Base-by-base conservation (phyloP, 2,329 filamentous ascomycete genomes). In the Trichoderma endophyticum region DNA sequence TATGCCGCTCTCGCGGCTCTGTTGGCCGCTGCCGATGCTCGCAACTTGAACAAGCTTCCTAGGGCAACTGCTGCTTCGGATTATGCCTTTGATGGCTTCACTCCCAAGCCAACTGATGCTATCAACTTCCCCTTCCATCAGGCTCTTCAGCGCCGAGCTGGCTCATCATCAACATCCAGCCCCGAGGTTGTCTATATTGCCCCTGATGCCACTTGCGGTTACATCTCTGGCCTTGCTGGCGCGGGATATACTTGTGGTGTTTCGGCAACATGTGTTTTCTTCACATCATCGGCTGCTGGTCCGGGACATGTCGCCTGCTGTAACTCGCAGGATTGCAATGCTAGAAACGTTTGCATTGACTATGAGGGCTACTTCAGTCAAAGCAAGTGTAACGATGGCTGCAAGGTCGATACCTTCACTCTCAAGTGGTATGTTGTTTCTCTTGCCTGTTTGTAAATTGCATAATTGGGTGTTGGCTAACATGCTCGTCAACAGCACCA, bases 141-240 rank as follows among this genome's bases (percentile, higher is more conserved):
- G n/a, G 79, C 81, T 21, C 75, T 83, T 14, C 77, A 74, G n/a
- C 75, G 74, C 71, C 73, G 74, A 64, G 74, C 66, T n/a, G 71
- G 9, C n/a, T 54, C 65, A 68, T 32, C 56, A 28, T 71, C 71
- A 0, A 73, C 36, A 14, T 51, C 43, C 7, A 15, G 24, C 21
- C 83, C 80, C 57, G 3, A 8, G 30, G 32, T 32, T 0, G 80
- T 84, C 32, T 79, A 86, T n/a, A 76, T 84, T 69, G 86, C 82
- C 12, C 83, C 84, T 1, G 85, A 87, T 75, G 85, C 85, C 73
- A 86, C 84, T 0, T 88, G 86, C 72, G 86, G 86, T 73, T 88
- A 81, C 75, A 77, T 87, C 51, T 80, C 80, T 34, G 86, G 82
- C 36, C 79, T 78, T 32, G 70, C 79, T 14, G 84, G 79, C 24